Evolutionary conservation across 352 stramenopile species (phyloP), one percentile per base, ranked within the genome.

Genomic region (Phytopythium ostracodes): DNA sequence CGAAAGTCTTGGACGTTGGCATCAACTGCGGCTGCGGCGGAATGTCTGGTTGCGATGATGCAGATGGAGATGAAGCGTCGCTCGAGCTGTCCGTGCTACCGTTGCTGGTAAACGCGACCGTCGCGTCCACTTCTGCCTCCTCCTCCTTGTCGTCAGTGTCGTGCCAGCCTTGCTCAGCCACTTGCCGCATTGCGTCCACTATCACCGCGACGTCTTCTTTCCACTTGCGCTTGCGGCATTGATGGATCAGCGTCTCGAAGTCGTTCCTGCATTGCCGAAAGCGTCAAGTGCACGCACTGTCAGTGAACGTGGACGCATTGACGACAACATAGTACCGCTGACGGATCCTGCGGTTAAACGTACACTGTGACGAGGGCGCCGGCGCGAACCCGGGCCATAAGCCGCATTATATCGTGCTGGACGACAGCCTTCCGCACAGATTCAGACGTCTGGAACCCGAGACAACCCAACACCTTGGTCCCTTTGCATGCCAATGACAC

Each of bases 151-250:
- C 20, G 4, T 15, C 62, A 14, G 33, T 33, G 35, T 44, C 27
- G 25, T 72, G 29, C 75, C 80, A 89, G 1, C 81, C 79, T 40
- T 76, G 70, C 0, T 75, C 66, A 6, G 76, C 73, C 12, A 92
- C 50, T 18, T 72, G 42, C 7, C 67, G 63, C 77, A 92, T 90
- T 1, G 74, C 76, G 14, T 84, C 61, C 22, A 90, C 63, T 66
- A 89, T 86, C 20, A 87, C 64, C 4, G 60, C 61, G 14, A 92
- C 68, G 51, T 89, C 77, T 35, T 92, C 76, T 44, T 88, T 90
- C 84, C 84, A 92, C 58, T 92, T 92, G 8, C 84, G 73, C 65
- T 92, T 92, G 15, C 84, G 81, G 57, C 84, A 92, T 50, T 92
- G 84, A 35, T 92, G 84, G 42, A 92, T 87, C 18, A 92, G 67